Percentiles rank a stretch among this genome's conserved stretches.
Evolutionary conservation across 2,329 filamentous ascomycete species (phyloP).

Genomic region (Scorias spongiosa): DNA sequence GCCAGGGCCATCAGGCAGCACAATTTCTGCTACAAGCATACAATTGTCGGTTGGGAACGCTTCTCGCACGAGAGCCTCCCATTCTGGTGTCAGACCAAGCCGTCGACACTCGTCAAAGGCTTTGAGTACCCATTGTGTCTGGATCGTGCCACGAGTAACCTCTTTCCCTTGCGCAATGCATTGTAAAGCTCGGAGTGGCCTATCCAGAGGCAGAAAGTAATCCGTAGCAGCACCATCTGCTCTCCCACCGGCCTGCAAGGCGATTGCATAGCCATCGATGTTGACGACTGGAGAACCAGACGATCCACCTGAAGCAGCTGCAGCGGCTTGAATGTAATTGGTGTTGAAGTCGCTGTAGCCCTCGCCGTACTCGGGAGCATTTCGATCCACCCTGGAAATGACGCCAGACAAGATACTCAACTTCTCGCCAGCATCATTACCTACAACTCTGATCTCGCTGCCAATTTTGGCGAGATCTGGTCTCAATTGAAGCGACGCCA

Average conservation of each 20-base stretch:
- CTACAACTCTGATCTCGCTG: constrained; percentile 88
- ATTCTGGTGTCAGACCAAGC: constrained; percentile 67
- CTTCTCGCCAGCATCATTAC: constrained; percentile 97
- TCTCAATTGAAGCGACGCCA: constrained; percentile 62
- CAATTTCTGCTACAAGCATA: constrained; percentile 91
- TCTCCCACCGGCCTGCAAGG: constrained; percentile 83
- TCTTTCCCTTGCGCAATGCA: constrained; percentile 64
- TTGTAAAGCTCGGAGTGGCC: constrained; percentile 71
- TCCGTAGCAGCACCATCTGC: constrained; percentile 93
- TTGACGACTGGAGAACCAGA: constrained; percentile 98
- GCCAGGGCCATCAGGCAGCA: constrained; percentile 79
- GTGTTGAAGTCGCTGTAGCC: constrained; percentile 96
- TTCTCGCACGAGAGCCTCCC: constrained; percentile 72
- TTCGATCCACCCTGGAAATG: constrained; percentile 87
- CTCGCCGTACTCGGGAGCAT: constrained; percentile 94
- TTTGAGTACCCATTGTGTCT: constrained; percentile 93
- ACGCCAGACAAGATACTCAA: constrained; percentile 95
- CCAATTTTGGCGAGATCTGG: constrained; percentile 81
- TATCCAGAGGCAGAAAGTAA: constrained; percentile 89
- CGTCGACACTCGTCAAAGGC: constrained; percentile 94
- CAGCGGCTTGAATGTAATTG: constrained; percentile 95
- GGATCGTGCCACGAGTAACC: constrained; percentile 87
- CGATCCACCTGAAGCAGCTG: constrained; percentile 88
- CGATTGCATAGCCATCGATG: constrained; percentile 80
- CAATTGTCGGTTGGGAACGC: constrained; percentile 85